Conservation (phyloP, 78 protist genomes). For the Chrysochromulina parva region DNA sequence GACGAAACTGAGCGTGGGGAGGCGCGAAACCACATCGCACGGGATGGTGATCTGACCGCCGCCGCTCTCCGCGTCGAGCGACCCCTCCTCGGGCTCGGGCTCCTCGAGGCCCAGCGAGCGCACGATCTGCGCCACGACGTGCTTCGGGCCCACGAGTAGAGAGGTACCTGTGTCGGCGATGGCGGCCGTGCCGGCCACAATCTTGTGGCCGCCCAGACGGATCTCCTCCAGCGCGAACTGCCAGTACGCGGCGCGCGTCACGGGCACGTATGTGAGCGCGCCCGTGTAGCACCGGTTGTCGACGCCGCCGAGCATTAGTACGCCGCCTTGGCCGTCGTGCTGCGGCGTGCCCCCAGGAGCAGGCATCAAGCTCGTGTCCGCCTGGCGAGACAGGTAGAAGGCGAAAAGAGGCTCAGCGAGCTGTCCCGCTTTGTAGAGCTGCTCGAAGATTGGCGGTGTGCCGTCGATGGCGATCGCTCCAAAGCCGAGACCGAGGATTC, state of each 20-base stretch:
- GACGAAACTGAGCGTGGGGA: neutral
- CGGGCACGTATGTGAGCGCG: slow-evolving; percentile 72
- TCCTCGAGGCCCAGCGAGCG: slow-evolving; percentile 26
- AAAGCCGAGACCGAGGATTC: slow-evolving; percentile 90
- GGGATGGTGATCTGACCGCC: neutral
- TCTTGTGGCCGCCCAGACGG: neutral
- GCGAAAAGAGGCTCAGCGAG: slow-evolving; percentile 71
- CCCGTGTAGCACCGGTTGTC: slow-evolving; percentile 65
- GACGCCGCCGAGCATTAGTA: slow-evolving; percentile 86
- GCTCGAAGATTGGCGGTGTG: slow-evolving; percentile 80
- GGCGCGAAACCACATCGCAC: neutral
- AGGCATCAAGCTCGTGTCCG: too few relatives aligned
- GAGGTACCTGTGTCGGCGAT: slow-evolving; percentile 96
- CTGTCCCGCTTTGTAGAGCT: neutral
- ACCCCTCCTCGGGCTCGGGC: too few relatives aligned
- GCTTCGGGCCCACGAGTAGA: slow-evolving; percentile 89
- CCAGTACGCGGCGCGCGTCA: slow-evolving; percentile 83
- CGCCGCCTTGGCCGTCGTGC: slow-evolving; percentile 52
- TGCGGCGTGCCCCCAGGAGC: too few relatives aligned
- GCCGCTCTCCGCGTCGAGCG: too few relatives aligned
- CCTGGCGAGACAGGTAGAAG: slow-evolving; percentile 72
- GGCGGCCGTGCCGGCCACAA: slow-evolving; percentile 52
- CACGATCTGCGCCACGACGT: slow-evolving; percentile 34
- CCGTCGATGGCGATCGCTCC: slow-evolving; percentile 81
- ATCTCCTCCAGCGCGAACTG: neutral